These are phyloP conservation scores for Acer saccharum DNA, from an alignment of 345 rosid species.

Conservation along the genomic window DNA sequence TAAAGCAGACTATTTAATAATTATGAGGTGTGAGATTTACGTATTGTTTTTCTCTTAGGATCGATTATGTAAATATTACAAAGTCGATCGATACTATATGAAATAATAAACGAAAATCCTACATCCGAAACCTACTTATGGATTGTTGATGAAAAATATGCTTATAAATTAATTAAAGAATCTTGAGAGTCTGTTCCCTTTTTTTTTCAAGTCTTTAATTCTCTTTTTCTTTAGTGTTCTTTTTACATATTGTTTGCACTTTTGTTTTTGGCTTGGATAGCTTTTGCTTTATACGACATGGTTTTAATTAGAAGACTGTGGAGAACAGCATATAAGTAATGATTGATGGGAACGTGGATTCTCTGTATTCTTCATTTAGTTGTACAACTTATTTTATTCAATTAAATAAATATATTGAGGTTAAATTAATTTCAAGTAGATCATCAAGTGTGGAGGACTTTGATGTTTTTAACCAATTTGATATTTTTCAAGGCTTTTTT, in stretches of 20 bases:
- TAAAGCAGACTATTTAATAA: neutral
- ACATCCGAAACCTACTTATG: neutral
- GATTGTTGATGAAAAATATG: neutral
- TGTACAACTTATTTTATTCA: too few species aligned
- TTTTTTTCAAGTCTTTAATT: neutral
- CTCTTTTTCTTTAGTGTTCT: slow-evolving; percentile 3
- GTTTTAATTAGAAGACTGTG: neutral
- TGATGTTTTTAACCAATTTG: too few species aligned
- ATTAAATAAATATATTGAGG: too few species aligned
- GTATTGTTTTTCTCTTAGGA: too few species aligned
- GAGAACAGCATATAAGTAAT: neutral
- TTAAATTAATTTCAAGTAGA: too few species aligned
- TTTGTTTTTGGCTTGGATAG: neutral
- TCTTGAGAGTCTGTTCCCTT: neutral
- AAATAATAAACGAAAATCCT: too few species aligned
- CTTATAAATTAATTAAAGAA: neutral
- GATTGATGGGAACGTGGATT: neutral
- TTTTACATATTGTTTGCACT: neutral
- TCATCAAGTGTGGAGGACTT: too few species aligned
- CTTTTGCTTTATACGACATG: neutral
- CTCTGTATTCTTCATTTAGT: neutral
- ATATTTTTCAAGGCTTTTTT: too few species aligned
- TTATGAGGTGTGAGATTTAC: too few species aligned
- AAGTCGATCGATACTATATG: too few species aligned
- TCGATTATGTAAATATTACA: too few species aligned